phyloP scores from a whole-genome alignment of 805 yeast genomes.

The Candida pini region DNA sequence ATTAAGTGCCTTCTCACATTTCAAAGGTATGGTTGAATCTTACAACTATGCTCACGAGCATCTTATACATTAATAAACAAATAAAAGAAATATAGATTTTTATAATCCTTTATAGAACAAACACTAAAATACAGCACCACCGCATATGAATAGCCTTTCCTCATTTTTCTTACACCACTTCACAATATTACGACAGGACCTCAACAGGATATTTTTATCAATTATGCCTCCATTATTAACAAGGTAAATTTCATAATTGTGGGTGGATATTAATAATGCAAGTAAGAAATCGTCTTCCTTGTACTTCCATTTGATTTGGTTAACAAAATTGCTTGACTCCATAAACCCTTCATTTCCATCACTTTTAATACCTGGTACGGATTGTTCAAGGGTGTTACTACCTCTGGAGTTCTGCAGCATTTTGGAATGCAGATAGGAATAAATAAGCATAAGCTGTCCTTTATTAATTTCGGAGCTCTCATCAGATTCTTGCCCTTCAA shows the following conservation, averaged over 20 bases:
- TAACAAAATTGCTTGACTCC: conserved; percentile 19
- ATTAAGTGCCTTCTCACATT: conserved; percentile 70
- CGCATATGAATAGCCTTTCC: conserved; percentile 62
- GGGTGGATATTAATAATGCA: conserved; percentile 25
- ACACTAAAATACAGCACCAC: conserved; percentile 68
- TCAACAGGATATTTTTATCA: conserved; percentile 50
- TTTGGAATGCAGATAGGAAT: conserved; percentile 23
- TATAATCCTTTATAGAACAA: too few species aligned
- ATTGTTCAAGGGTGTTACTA: not conserved
- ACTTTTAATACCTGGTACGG: not conserved
- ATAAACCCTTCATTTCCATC: conserved; percentile 5
- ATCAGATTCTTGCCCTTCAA: conserved; percentile 16
- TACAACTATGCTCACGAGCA: conserved; percentile 44
- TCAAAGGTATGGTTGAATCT: conserved; percentile 53
- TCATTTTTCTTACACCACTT: conserved; percentile 74
- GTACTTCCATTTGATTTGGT: conserved; percentile 22
- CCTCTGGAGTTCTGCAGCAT: conserved; percentile 8
- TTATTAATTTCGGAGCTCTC: conserved; percentile 11
- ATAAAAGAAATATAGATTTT: too few species aligned
- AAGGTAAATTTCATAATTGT: conserved; percentile 54
- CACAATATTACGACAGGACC: conserved; percentile 58
- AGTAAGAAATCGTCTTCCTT: conserved; percentile 16
- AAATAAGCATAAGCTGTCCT: conserved; percentile 24
- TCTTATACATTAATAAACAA: conserved; percentile 3
- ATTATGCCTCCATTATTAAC: conserved; percentile 51